Evolutionary conservation across 345 rosid genomes (phyloP).

Genomic region (Durio zibethinus): DNA sequence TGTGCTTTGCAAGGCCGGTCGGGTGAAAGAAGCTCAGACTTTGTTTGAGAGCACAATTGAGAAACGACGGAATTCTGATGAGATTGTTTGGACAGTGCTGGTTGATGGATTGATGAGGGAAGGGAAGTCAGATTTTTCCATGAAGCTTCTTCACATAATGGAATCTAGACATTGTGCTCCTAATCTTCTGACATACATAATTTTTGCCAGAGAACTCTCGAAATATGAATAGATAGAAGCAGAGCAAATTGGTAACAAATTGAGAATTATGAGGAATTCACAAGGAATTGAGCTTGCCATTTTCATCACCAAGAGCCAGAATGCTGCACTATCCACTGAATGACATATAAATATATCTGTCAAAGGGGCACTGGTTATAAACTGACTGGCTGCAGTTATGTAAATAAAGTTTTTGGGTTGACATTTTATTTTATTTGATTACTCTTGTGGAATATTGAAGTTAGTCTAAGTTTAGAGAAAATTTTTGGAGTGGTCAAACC

Average conservation of each 20-base stretch:
- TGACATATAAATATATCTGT: not conserved
- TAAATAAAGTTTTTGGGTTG: not conserved
- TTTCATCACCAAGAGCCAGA: not conserved
- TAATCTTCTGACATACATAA: conserved; percentile 33
- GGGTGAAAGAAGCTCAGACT: conserved; percentile 40
- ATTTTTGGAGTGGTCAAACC: no score
- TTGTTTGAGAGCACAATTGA: conserved; percentile 43
- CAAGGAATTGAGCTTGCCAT: not conserved
- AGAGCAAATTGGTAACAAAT: conserved; percentile 16
- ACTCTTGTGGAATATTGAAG: no score
- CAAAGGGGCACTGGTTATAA: not conserved
- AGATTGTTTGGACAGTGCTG: conserved; percentile 63
- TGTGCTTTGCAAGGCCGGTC: conserved; percentile 41
- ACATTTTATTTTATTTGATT: not conserved
- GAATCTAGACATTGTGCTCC: conserved; percentile 41
- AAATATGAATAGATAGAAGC: conserved; percentile 36
- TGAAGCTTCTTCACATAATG: conserved; percentile 48
- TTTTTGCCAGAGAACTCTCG: conserved; percentile 45
- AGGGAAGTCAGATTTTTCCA: conserved; percentile 43
- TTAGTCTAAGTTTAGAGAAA: no score
- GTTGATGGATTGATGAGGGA: conserved; percentile 54
- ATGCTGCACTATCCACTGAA: not conserved
- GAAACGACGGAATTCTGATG: conserved; percentile 43
- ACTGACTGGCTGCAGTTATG: not conserved
- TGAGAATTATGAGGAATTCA: conserved; percentile 15